A percentile compares a stretch with the other conserved stretches of the same genome.
Evolutionary conservation across 306 rosid genomes (phyloP).

Genomic region (Lathyrus tuberosus): DNA sequence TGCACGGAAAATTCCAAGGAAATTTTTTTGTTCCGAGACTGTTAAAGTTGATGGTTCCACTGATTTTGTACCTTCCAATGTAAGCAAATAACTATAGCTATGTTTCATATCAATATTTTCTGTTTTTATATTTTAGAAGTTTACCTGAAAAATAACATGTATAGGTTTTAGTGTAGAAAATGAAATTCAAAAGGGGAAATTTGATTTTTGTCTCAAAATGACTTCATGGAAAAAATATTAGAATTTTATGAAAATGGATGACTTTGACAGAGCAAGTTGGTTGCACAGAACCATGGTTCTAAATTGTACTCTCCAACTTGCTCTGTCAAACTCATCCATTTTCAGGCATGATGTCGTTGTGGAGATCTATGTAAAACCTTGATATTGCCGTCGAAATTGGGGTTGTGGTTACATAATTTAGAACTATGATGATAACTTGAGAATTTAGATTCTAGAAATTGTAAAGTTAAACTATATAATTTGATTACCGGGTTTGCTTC

Average conservation of each 20-base stretch:
- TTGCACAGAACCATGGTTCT: neutral
- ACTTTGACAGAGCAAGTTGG: neutral
- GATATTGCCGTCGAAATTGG: neutral
- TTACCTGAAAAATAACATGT: neutral
- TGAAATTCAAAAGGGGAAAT: neutral
- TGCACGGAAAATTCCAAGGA: slow-evolving; percentile 48
- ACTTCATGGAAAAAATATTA: neutral
- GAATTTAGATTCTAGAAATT: slow-evolving; percentile 5
- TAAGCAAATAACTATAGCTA: slow-evolving; percentile 36
- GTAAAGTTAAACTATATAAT: neutral
- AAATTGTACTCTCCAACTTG: too few relatives aligned
- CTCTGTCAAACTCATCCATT: too few relatives aligned
- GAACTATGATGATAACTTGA: slow-evolving; percentile 9
- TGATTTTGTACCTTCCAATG: slow-evolving; percentile 44
- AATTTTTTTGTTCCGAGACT: slow-evolving; percentile 48
- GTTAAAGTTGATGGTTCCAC: slow-evolving; percentile 53
- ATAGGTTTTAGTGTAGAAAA: neutral
- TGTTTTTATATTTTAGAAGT: neutral
- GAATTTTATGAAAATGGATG: neutral
- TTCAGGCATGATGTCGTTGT: too few relatives aligned
- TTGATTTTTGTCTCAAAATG: neutral
- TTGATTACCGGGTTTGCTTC: slow-evolving; percentile 2
- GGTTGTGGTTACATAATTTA: neutral
- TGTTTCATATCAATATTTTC: neutral
- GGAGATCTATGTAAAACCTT: neutral